Conservation (phyloP, 306 rosid genomes). For the Dicorynia guianensis region DNA sequence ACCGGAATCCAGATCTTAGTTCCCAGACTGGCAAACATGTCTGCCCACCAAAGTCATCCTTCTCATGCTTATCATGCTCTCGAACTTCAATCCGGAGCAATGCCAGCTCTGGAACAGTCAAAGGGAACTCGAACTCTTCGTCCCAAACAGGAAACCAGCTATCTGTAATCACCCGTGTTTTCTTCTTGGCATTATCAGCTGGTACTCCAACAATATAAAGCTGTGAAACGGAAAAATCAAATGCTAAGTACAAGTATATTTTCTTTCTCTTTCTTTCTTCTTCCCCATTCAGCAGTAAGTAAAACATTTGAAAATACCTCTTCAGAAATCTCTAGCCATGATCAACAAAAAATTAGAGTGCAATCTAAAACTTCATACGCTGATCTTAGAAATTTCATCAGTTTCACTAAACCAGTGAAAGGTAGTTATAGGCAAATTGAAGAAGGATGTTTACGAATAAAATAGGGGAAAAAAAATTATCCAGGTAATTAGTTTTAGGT, state of each 20-base stretch:
- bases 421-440: not conserved
- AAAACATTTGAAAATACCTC: not conserved
- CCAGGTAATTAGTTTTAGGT: not conserved
- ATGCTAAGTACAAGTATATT: not conserved
- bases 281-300: not conserved
- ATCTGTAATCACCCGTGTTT: constrained; percentile 61
- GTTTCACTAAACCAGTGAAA: not conserved
- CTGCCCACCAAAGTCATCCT: constrained; percentile 91
- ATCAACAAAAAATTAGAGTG: not conserved
- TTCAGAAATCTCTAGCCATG: not conserved
- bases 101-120: constrained; percentile 84
- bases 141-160: constrained; percentile 86
- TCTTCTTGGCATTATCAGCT: constrained; percentile 60
- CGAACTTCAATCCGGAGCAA: constrained; percentile 74
- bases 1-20: constrained; percentile 69
- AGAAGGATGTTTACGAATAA: not conserved
- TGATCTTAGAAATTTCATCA: not conserved
- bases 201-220: constrained; percentile 62
- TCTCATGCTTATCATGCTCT: constrained; percentile 81
- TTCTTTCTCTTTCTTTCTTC: not conserved
- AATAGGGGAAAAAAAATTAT: not conserved
- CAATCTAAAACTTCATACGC: not conserved
- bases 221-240: constrained; percentile 5
- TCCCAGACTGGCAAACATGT: constrained; percentile 81
- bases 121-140: constrained; percentile 74